Percentiles rank a stretch among this genome's conserved stretches.
Evolutionary conservation across 1,284 basidiomycete species (phyloP).

Genomic region (Tylopilus sp.): DNA sequence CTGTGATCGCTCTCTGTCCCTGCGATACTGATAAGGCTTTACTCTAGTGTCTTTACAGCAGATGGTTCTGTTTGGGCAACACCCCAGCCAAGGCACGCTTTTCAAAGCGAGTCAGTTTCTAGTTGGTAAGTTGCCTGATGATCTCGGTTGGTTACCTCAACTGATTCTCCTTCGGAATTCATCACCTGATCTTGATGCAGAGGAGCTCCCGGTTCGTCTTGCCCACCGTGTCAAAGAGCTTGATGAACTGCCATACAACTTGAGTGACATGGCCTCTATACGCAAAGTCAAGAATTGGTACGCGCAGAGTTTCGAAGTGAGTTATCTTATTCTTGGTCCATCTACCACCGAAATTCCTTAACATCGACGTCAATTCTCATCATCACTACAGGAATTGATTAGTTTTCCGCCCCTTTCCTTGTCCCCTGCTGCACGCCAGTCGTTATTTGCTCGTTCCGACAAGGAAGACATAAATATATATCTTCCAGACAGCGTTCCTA

Average conservation of each 20-base stretch:
- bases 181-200: constrained; percentile 46
- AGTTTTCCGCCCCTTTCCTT: constrained; percentile 73
- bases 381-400: constrained; percentile 68
- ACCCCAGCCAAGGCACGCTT: constrained; percentile 29
- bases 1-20: not conserved
- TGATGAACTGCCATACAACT: constrained; percentile 86
- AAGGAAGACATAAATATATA: constrained; percentile 29
- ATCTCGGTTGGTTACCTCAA: not conserved
- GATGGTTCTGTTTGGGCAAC: constrained; percentile 30
- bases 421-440: constrained; percentile 61
- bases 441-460: constrained; percentile 53
- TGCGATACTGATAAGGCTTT: constrained; percentile 7
- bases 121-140: constrained; percentile 13
- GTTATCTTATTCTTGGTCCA: not conserved
- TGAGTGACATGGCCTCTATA: constrained; percentile 90
- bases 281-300: constrained; percentile 98
- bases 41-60: constrained; percentile 25
- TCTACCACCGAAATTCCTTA: not conserved
- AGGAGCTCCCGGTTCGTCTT: constrained; percentile 82
- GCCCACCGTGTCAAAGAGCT: constrained; percentile 96
- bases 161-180: not conserved
- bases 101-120: constrained; percentile 29
- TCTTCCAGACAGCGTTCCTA: constrained; percentile 67
- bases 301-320: constrained; percentile 94
- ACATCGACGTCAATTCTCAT: not conserved